These are phyloP conservation scores for Clitopilus hobsonii DNA, from an alignment of 768 basidiomycete species.

Conservation along the genomic window DNA sequence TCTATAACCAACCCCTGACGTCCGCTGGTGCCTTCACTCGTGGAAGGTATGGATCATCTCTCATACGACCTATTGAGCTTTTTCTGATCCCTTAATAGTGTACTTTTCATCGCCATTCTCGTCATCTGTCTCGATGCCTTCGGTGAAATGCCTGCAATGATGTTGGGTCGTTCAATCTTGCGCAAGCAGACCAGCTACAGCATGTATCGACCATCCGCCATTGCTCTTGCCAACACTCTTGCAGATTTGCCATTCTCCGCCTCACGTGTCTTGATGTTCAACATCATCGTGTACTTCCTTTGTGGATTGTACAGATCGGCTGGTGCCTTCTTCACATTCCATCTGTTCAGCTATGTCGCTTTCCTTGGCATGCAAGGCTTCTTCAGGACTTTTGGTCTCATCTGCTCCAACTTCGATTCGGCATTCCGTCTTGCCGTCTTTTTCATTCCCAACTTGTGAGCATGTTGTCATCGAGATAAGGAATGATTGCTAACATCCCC, in stretches of 20 bases:
- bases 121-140: slow-evolving; percentile 70
- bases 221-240: slow-evolving; percentile 64
- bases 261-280: slow-evolving; percentile 50
- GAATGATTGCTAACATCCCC: not conserved
- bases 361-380: slow-evolving; percentile 79
- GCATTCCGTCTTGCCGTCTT: slow-evolving; percentile 53
- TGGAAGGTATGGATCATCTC: slow-evolving; percentile 39
- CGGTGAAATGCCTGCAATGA: slow-evolving; percentile 68
- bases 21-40: slow-evolving; percentile 85
- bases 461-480: not conserved
- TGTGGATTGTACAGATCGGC: slow-evolving; percentile 40
- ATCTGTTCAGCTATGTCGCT: slow-evolving; percentile 61
- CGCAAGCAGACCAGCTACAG: slow-evolving; percentile 60
- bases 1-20: slow-evolving; percentile 65
- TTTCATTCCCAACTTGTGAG: slow-evolving; percentile 71
- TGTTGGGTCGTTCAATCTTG: slow-evolving; percentile 75
- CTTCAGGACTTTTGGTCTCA: slow-evolving; percentile 69
- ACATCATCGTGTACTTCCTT: slow-evolving; percentile 70
- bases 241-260: slow-evolving; percentile 71
- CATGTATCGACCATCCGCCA: slow-evolving; percentile 63
- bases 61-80: not conserved
- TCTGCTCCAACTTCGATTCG: slow-evolving; percentile 41
- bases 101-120: slow-evolving; percentile 69
- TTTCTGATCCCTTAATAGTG: slow-evolving; percentile 24
- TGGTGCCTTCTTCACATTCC: slow-evolving; percentile 50